Percentiles rank a stretch among this genome's conserved stretches.
Conservation (phyloP, 495 filamentous ascomycete genomes). For the Penicillium bovifimosum region DNA sequence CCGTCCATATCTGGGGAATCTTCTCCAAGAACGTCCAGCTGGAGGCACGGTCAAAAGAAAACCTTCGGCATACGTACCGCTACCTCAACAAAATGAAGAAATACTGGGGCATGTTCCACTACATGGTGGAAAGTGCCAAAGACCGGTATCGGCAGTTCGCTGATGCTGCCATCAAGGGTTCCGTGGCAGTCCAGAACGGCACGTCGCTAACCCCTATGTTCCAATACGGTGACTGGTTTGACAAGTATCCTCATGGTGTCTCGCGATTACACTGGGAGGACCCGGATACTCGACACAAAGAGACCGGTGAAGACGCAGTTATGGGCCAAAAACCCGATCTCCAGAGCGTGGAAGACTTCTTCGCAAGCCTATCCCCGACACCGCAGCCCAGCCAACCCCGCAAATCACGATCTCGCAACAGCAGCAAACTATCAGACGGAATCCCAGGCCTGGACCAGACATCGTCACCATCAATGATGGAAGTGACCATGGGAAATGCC, state of each 20-base stretch:
- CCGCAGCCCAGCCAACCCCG: slow-evolving; percentile 44
- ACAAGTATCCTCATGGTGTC: slow-evolving; percentile 89
- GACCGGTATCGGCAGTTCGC: slow-evolving; percentile 83
- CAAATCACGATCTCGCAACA: slow-evolving; percentile 33
- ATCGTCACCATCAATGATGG: slow-evolving; percentile 30
- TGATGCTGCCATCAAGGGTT: slow-evolving; percentile 57
- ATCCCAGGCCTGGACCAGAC: slow-evolving; percentile 23
- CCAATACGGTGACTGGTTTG: slow-evolving; percentile 98
- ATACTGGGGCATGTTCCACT: slow-evolving; percentile 97
- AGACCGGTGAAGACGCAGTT: slow-evolving; percentile 72
- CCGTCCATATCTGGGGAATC: slow-evolving; percentile 85
- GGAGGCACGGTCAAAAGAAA: slow-evolving; percentile 72
- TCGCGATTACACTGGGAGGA: slow-evolving; percentile 79
- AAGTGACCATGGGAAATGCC: slow-evolving; percentile 33
- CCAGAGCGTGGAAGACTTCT: slow-evolving; percentile 93
- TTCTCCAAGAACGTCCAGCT: slow-evolving; percentile 76
- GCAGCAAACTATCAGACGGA: slow-evolving; percentile 30
- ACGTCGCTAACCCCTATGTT: slow-evolving; percentile 57
- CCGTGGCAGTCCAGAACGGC: slow-evolving; percentile 48
- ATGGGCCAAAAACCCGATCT: slow-evolving; percentile 81
- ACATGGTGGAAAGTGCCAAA: slow-evolving; percentile 88
- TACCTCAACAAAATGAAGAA: slow-evolving; percentile 93
- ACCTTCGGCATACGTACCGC: slow-evolving; percentile 82
- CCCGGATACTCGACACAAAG: slow-evolving; percentile 60
- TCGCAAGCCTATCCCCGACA: slow-evolving; percentile 71